Conservation (phyloP, 805 yeast genomes). For the Candida pini region DNA sequence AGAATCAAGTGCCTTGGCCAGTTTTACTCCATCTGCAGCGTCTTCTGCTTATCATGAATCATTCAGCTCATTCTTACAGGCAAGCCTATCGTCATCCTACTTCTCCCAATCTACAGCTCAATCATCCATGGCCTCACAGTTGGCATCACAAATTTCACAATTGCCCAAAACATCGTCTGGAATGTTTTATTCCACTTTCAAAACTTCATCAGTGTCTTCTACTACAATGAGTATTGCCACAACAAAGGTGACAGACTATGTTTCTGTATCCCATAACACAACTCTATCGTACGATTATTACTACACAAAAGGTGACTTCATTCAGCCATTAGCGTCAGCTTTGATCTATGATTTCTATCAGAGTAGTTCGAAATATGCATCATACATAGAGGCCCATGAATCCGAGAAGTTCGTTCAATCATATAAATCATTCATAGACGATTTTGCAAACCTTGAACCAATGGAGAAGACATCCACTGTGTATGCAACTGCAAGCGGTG, state of each 20-base stretch:
- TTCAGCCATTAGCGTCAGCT: conserved; percentile 1
- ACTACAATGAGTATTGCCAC: no score
- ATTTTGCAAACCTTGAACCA: background rate
- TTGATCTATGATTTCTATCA: conserved; percentile 1
- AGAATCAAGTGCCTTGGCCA: no score
- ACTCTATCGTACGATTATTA: background rate
- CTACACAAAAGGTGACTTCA: background rate
- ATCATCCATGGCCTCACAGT: no score
- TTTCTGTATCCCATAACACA: background rate
- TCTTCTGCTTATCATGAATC: no score
- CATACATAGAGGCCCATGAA: background rate
- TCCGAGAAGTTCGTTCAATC: background rate
- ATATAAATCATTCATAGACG: background rate
- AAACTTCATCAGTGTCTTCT: no score
- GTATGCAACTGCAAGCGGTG: background rate
- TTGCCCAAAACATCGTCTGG: no score
- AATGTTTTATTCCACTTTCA: no score
- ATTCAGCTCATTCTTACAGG: no score
- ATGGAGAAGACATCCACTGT: background rate
- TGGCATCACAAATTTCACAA: no score
- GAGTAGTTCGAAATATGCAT: background rate
- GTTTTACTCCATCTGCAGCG: no score
- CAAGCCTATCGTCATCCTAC: no score
- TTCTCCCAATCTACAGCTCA: no score
- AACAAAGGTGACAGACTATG: background rate